Base-by-base conservation (phyloP, 2,329 filamentous ascomycete species). In the Aspergillus novoparasiticus region DNA sequence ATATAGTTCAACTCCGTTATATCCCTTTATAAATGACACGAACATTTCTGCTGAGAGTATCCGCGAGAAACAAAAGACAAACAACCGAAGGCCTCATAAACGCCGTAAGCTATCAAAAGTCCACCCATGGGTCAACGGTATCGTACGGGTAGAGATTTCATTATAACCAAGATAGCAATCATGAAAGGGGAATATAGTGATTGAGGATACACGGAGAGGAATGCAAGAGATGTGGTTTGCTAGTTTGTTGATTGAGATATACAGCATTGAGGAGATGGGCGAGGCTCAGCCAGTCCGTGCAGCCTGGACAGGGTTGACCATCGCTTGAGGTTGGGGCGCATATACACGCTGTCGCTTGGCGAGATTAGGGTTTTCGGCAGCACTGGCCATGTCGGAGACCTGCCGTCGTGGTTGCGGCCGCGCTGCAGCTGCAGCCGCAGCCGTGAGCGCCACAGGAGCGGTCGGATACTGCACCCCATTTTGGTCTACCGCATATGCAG, bases 321-420 rank as follows among this genome's bases (percentile, higher is more conserved):
- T 81, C 43, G 77, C 76, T 54, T 80, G 79, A 50, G 78, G 78
- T 64, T 78, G 80, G 51, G 63, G 79, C 70, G 75, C 76, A 68
- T 85, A 88, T 78, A 88, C 83, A 61, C 86, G 84, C 71, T 86
- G 86, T 66, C 86, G 81, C 72, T 89, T 89, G 6, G 82, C 76
- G 66, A 85, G 82, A 58, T 80, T 82, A 70, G 83, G 77, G 30
- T 81, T 80, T 12, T 84, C 83, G 5, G 83, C 78, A 1, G 83
- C 83, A 53, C 85, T 83, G 2, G 84, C 82, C 62, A 89, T 86
- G 36, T 88, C 86, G 2, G 85, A 87, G n/a, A 88, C 83, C 61
- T 86, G 85, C 68, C 87, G 79, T 65, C 87, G 81, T 66, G 87
- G 85, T 57, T 78, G 78, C 43, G 74, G 76, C 32, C 73, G 74